These are phyloP conservation scores for Paxillus ammoniavirescens DNA, from an alignment of 768 basidiomycete genomes.

Conservation along the genomic window DNA sequence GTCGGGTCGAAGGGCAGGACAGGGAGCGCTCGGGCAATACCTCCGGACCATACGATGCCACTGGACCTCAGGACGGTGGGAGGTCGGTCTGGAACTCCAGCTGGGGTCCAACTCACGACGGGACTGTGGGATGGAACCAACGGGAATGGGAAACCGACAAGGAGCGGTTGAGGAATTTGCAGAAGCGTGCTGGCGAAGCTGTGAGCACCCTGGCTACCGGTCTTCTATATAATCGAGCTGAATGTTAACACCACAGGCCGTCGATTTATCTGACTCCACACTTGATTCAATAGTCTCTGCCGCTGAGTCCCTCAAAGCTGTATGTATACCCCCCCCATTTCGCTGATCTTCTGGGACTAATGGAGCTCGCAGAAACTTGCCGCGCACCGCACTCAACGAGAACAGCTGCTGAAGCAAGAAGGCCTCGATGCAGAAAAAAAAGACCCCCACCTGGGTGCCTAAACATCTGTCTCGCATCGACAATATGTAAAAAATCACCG, in stretches of 20 bases:
- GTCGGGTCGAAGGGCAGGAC: slow-evolving; percentile 15
- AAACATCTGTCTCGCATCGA: slow-evolving; percentile 15
- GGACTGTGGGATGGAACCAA: slow-evolving; percentile 22
- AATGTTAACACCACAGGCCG: slow-evolving; percentile 36
- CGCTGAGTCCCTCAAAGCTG: slow-evolving; percentile 59
- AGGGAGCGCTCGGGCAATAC: slow-evolving; percentile 10
- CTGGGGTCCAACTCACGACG: slow-evolving; percentile 6
- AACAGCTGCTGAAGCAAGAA: slow-evolving; percentile 41
- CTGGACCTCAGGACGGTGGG: slow-evolving; percentile 5
- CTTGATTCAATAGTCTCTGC: slow-evolving; percentile 58
- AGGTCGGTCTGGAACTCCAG: slow-evolving; percentile 7
- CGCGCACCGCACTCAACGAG: slow-evolving; percentile 26
- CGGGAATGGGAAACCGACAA: slow-evolving; percentile 48
- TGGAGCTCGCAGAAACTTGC: slow-evolving; percentile 30
- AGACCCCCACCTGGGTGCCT: slow-evolving; percentile 23
- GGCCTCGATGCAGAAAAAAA: slow-evolving; percentile 50
- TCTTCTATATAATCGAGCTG: neutral
- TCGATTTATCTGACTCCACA: slow-evolving; percentile 65
- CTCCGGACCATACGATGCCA: slow-evolving; percentile 2
- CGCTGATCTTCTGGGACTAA: neutral
- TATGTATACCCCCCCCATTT: slow-evolving; percentile 33
- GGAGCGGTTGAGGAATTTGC: slow-evolving; percentile 43
- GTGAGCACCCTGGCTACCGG: slow-evolving; percentile 31
- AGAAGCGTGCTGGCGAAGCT: slow-evolving; percentile 49
- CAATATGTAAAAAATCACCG: slow-evolving; percentile 22